Evolutionary conservation across 768 basidiomycete species (phyloP), one percentile per base, ranked within the genome.

Genomic region (Auricularia sp.): DNA sequence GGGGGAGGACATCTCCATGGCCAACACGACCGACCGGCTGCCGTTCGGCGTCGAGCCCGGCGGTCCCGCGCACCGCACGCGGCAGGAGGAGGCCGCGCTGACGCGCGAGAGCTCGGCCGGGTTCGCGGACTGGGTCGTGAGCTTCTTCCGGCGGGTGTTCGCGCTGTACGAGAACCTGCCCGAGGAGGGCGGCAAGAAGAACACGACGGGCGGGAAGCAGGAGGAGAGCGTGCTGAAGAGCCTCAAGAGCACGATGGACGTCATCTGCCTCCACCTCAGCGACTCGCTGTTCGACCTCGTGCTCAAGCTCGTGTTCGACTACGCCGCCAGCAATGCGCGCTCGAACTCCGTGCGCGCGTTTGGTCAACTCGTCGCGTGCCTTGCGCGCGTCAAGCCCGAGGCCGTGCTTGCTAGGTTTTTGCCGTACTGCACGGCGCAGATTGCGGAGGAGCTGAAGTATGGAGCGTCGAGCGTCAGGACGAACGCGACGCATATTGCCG

Each of bases 331-430:
- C 2, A 94, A 93, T 68, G 88, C 89, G 3, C 91, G 92, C 70
- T 87, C 92, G 51, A 98, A 97, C 73, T 85, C 92, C n/a, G 91
- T 95, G 62, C 82, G 88, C 66, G 90, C 93, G 3, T 90, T 97
- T 68, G 92, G 92, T 1, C 91, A 94, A 67, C 83, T 98, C 11
- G 83, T 98, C 44, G 84, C 88, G 18, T 91, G 90, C 68, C 81
- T 98, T 35, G 89, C 94, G 2, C 83, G 90, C 45, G 87, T 88
- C 13, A 81, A 85, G 65, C 88, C 94, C 13, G 80, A 82, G 67
- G 85, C 87, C 77, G 89, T 87, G 0, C 80, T 96, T 65, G 83
- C 83, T 61, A 89, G 85, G 72, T 93, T 98, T 76, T 76, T 95
- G 66, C 86, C 89, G 1, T 84, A 85, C 66, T 95, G 92, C 71